Percentiles rank a stretch among this genome's conserved stretches.
Conservation (phyloP, 768 basidiomycete genomes). For the Trametes elegans region DNA sequence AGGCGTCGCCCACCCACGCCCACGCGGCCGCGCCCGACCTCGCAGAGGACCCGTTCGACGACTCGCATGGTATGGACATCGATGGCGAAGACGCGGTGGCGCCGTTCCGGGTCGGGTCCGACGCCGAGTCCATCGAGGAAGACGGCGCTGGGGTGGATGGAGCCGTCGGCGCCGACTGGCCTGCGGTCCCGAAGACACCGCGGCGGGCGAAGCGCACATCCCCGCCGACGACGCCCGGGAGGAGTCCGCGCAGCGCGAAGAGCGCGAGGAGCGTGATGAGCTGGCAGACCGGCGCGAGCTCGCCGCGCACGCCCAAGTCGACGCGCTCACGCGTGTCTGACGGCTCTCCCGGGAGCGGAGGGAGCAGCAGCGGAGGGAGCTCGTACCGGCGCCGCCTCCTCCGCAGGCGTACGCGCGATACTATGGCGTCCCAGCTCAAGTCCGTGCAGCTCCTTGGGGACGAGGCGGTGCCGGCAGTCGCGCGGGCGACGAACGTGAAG, state of each 20-base stretch:
- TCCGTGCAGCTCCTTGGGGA: constrained; percentile 4
- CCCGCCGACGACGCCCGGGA: background rate
- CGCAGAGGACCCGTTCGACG: background rate
- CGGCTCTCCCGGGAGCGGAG: constrained; percentile 1
- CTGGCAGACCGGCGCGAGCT: background rate
- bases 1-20: background rate
- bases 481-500: constrained; percentile 2
- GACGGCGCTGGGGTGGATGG: background rate
- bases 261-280: background rate
- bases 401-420: background rate
- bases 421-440: constrained; percentile 4
- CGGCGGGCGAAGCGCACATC: background rate
- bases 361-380: background rate
- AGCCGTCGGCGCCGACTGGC: background rate
- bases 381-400: background rate
- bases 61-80: background rate
- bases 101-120: no score
- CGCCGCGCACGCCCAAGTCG: background rate
- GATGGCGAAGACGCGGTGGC: no score
- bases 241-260: background rate
- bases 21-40: background rate
- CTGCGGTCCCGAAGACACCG: background rate
- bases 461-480: constrained; percentile 2
- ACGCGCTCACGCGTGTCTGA: constrained; percentile 1
- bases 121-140: background rate